Base-by-base conservation (phyloP, 169 alveolate species). In the Plasmodium cynomolgi region DNA sequence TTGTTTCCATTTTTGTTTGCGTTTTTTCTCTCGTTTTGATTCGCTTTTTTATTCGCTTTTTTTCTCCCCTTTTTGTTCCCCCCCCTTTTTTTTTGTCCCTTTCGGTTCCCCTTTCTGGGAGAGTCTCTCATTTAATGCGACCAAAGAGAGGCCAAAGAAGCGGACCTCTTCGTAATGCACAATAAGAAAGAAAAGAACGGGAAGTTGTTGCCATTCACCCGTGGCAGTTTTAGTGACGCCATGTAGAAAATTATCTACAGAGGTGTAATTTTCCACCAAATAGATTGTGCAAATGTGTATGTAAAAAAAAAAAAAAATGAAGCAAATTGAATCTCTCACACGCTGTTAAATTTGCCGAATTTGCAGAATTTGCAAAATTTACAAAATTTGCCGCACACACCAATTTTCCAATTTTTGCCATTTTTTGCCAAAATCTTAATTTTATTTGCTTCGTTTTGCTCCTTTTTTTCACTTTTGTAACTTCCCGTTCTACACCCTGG, bases 121-220 rank as follows among this genome's bases (percentile, higher is more conserved):
- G 71, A 84, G 77, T 44, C 84, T 84, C 84, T 84, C 34, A 34
- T 71, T 84, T 34, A 71, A 39, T 9, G 26, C 56, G 15, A 71
- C 23, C 20, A 72, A 84, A 84, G 20, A 72, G 54, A 72, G 56
- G 17, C 73, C 54, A 68, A 71, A 20, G 11, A 15, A 71, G 26
- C 75, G 58, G 75, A 39, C 33, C 79, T 84, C 26, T 23, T 84
- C 68, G 44, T 86, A 86, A 58, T 56, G 86, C 93, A 86, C 93
- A 77, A 54, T 56, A 86, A 33, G 23, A 41, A 75, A 39, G 56
- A 72, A 41, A 7, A 41, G 68, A 47, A 29, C 15, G 56, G 26
- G 13, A 41, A 13, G 23, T 50, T 50, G 26, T n/a, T 71, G 20
- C 47, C 23, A 26, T 39, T 20, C 20, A 20, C 71, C 20, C 41